Evolutionary conservation across 768 basidiomycete species (phyloP), one percentile per base, ranked within the genome.

Genomic region (Imleria badia): DNA sequence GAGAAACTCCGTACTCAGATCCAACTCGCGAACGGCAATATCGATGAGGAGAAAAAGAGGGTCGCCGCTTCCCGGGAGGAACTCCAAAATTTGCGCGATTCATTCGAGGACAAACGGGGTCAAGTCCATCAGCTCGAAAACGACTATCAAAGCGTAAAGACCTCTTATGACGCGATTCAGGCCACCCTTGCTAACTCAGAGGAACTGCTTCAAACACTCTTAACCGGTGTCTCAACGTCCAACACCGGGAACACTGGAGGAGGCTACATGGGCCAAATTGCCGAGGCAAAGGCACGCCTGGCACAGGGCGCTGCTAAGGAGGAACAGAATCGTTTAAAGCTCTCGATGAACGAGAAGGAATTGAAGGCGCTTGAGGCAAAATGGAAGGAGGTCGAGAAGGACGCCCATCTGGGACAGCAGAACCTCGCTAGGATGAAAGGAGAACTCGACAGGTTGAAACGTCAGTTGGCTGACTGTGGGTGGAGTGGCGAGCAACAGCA

Each of bases 241-340:
- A 79, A 80, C 47, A 72, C 78, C 29, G 84, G 82, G 54, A 85
- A 84, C 38, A 81, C 84, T 17, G 86, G 89, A 10, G 93, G 94
- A 3, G 97, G 97, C 0, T 98, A 98, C 71, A 88, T 98, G 85
- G 97, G 94, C 19, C 95, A 98, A 69, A 82, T 99, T 39, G 90
- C 94, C 1, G 86, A 91, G 14, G 91, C 94, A 0, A 85, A 85
- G 61, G 82, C 82, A 2, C 83, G 84, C 3, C 73, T 88, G 0
- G 85, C 93, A 0, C 87, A 91, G 49, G 87, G 86, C 0, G 76
- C 81, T 9, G 87, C 94, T 0, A 94, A 94, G 62, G 91, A 91
- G 60, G 87, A 95, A 63, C 91, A 95, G 66, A 81, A 78, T 49
- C 85, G 84, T 42, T 77, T 87, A 41, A 86, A 88, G 68, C 81